These are phyloP conservation scores for Bolboschoenus planiculmis DNA, from an alignment of 176 grass and related monocot genomes.

Conservation along the genomic window DNA sequence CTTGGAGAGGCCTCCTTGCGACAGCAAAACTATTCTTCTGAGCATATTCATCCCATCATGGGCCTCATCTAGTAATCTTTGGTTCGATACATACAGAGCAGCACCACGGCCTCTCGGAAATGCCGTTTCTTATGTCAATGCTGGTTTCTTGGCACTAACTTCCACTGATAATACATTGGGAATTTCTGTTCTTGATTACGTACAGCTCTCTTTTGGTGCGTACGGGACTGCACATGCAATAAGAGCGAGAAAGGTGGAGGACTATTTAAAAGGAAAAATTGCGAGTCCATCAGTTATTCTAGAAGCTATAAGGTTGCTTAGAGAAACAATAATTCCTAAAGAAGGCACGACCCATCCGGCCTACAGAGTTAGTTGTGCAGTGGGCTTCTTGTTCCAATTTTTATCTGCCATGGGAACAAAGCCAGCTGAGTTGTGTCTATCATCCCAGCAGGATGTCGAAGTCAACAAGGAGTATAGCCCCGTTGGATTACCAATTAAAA, in stretches of 20 bases:
- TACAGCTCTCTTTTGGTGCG: conserved; percentile 35
- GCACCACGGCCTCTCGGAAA: conserved; percentile 35
- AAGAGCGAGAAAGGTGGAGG: conserved; percentile 32
- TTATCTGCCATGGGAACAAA: neutral
- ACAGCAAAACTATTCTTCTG: conserved; percentile 27
- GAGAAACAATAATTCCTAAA: conserved; percentile 23
- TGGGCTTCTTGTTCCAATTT: conserved; percentile 34
- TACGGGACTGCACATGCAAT: conserved; percentile 31
- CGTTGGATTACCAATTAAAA: conserved; percentile 30
- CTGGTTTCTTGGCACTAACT: conserved; percentile 31
- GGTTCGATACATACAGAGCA: conserved; percentile 39
- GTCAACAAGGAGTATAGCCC: conserved; percentile 17
- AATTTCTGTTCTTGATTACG: neutral
- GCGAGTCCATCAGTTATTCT: conserved; percentile 21
- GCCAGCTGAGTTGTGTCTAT: neutral
- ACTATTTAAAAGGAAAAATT: conserved; percentile 28
- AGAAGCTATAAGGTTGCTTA: conserved; percentile 32
- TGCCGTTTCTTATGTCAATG: conserved; percentile 33
- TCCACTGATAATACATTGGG: neutral
- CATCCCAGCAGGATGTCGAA: conserved; percentile 25
- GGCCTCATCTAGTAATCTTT: neutral
- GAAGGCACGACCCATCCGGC: conserved; percentile 26
- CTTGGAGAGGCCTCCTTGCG: conserved; percentile 28
- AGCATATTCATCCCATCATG: conserved; percentile 36
- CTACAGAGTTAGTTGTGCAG: conserved; percentile 29